phyloP scores from a whole-genome alignment of 768 basidiomycete species.

The Roridomyces roridus region DNA sequence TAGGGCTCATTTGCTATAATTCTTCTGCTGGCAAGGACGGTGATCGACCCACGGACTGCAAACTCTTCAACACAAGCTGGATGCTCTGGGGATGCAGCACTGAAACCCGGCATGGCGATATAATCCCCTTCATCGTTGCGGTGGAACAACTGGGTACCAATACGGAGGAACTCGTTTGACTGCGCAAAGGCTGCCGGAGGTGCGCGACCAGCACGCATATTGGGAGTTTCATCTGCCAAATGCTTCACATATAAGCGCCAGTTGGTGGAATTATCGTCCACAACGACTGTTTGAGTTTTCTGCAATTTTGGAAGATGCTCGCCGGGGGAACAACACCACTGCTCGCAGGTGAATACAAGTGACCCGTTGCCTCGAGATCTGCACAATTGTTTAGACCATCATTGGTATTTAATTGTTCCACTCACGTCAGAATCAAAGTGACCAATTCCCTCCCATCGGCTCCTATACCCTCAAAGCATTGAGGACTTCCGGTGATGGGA shows the following conservation, averaged over 20 bases:
- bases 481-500: background rate
- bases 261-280: background rate
- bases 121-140: slow-evolving; percentile 5
- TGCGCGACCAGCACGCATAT: background rate
- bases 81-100: background rate
- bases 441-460: slow-evolving; percentile 1
- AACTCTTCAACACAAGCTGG: slow-evolving; percentile 17
- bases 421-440: background rate
- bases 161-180: slow-evolving; percentile 9
- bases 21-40: slow-evolving; percentile 6
- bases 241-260: slow-evolving; percentile 14
- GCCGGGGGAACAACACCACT: background rate
- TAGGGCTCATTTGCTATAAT: background rate
- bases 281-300: background rate
- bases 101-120: background rate
- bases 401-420: too few species aligned
- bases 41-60: background rate
- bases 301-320: background rate
- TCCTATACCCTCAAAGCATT: slow-evolving; percentile 6
- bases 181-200: background rate
- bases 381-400: too few species aligned
- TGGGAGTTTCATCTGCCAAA: background rate
- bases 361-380: background rate
- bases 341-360: background rate
- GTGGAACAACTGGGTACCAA: slow-evolving; percentile 13